Evolutionary conservation across 805 yeast genomes (phyloP).

Genomic region (Candida corydali): DNA sequence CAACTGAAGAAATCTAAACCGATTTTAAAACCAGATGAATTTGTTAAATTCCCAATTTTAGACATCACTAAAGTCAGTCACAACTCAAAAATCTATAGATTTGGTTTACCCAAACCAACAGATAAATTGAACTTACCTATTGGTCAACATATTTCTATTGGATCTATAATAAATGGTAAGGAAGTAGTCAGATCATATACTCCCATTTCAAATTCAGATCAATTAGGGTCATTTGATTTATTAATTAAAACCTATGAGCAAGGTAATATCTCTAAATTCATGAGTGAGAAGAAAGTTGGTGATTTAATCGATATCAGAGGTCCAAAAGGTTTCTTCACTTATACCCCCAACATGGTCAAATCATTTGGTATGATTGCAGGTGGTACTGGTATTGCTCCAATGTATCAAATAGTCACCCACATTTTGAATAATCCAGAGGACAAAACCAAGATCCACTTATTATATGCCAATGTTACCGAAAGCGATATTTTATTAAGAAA

Average conservation of each 20-base stretch:
- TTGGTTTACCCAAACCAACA: slow-evolving; percentile 70
- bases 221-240: slow-evolving; percentile 78
- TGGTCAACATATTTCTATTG: slow-evolving; percentile 88
- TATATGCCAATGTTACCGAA: slow-evolving; percentile 79
- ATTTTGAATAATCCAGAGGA: slow-evolving; percentile 75
- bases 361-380: slow-evolving; percentile 90
- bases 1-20: slow-evolving; percentile 37
- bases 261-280: slow-evolving; percentile 77
- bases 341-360: slow-evolving; percentile 72
- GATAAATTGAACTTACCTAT: slow-evolving; percentile 84
- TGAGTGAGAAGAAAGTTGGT: slow-evolving; percentile 72
- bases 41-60: slow-evolving; percentile 75
- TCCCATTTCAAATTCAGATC: slow-evolving; percentile 78
- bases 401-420: slow-evolving; percentile 87
- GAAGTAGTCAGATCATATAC: slow-evolving; percentile 85
- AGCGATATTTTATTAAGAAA: slow-evolving; percentile 76
- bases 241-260: slow-evolving; percentile 80
- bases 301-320: slow-evolving; percentile 78
- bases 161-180: slow-evolving; percentile 72
- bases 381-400: slow-evolving; percentile 95
- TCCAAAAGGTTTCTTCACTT: slow-evolving; percentile 86
- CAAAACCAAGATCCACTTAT: slow-evolving; percentile 64
- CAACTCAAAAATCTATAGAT: slow-evolving; percentile 79
- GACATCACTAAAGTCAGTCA: slow-evolving; percentile 72
- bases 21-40: slow-evolving; percentile 61